Evolutionary conservation across 2,329 filamentous ascomycete genomes (phyloP).

Genomic region (Rhynchosporium graminicola): DNA sequence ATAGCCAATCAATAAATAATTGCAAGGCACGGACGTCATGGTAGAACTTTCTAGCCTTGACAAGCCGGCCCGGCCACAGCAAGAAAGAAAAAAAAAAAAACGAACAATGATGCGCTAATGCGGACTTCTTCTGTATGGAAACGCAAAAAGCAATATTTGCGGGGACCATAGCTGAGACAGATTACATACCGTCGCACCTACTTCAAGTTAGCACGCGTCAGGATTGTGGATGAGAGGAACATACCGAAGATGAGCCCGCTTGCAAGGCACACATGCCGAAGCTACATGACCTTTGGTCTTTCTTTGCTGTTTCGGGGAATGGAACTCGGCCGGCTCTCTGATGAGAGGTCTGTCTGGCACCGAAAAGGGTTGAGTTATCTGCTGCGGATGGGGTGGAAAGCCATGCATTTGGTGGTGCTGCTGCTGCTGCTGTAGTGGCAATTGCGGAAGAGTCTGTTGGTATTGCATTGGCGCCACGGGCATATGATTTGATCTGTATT

Average conservation of each 20-base stretch:
- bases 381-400: conserved; percentile 30
- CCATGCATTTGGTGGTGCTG: conserved; percentile 30
- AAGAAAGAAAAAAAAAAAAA: conserved; percentile 12
- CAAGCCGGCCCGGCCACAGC: conserved; percentile 11
- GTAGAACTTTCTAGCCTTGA: conserved; percentile 21
- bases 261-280: conserved; percentile 83
- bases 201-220: conserved; percentile 40
- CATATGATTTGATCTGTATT: conserved; percentile 35
- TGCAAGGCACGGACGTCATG: conserved; percentile 15
- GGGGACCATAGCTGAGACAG: conserved; percentile 28
- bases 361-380: conserved; percentile 32
- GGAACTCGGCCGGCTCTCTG: conserved; percentile 50
- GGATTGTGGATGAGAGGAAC: conserved; percentile 16
- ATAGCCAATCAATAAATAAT: conserved; percentile 11
- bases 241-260: conserved; percentile 75
- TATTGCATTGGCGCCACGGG: conserved; percentile 26
- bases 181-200: conserved; percentile 65
- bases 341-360: conserved; percentile 40
- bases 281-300: conserved; percentile 81
- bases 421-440: conserved; percentile 31
- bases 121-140: conserved; percentile 19
- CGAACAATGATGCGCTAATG: conserved; percentile 16
- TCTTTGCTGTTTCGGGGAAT: conserved; percentile 61
- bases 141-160: conserved; percentile 25
- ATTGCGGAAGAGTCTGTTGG: conserved; percentile 31